phyloP scores from a whole-genome alignment of 306 rosid genomes.

The Fragaria nilgerrensis region DNA sequence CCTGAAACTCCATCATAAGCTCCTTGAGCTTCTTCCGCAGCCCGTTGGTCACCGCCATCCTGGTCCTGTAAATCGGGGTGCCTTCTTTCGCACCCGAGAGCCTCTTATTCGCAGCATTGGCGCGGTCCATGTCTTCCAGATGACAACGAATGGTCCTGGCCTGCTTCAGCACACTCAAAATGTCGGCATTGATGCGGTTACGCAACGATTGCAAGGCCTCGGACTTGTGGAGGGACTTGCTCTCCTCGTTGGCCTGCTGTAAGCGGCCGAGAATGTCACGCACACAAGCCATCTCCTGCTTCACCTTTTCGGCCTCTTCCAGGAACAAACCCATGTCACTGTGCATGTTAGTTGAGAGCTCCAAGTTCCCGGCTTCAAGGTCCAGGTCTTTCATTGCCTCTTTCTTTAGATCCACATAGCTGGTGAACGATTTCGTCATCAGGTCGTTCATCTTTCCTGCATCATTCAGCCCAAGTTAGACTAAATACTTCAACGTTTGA shows the following conservation, averaged over 20 bases:
- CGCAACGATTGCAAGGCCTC: conserved; percentile 60
- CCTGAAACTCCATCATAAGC: conserved; percentile 88
- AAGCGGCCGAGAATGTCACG: conserved; percentile 46
- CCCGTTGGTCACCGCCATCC: conserved; percentile 74
- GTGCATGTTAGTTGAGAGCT: conserved; percentile 48
- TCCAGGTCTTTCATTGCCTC: conserved; percentile 75
- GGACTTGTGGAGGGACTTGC: conserved; percentile 61
- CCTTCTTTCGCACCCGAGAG: conserved; percentile 62
- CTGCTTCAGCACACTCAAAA: conserved; percentile 52
- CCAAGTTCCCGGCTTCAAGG: conserved; percentile 64
- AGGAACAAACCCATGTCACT: conserved; percentile 62
- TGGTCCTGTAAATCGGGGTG: conserved; percentile 59
- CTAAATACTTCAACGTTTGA: background rate
- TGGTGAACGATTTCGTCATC: conserved; percentile 87
- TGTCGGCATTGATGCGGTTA: conserved; percentile 49
- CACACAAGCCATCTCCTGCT: conserved; percentile 51
- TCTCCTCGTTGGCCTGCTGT: conserved; percentile 67
- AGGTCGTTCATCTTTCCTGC: conserved; percentile 63
- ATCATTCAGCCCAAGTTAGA: background rate
- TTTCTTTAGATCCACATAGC: conserved; percentile 76
- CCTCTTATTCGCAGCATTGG: conserved; percentile 63
- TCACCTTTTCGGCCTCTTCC: conserved; percentile 79
- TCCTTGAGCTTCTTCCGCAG: conserved; percentile 73
- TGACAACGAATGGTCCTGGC: conserved; percentile 49
- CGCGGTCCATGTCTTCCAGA: conserved; percentile 71